Evolutionary conservation across 345 rosid species (phyloP).

Genomic region (Erodium maritimum): DNA sequence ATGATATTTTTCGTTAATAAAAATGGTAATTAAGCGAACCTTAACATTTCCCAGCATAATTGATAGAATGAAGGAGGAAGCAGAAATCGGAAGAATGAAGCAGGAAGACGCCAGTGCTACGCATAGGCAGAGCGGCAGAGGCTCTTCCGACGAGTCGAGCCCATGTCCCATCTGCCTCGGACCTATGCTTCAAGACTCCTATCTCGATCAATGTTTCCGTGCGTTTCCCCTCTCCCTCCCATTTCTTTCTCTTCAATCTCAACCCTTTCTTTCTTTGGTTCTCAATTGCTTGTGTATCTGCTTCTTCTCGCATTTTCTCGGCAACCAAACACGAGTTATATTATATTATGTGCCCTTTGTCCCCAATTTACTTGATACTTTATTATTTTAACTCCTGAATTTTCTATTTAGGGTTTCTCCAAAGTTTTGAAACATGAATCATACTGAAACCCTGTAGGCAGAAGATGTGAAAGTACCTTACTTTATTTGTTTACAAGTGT

Average conservation of each 20-base stretch:
- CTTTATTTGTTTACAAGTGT: too few species aligned
- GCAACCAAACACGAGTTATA: too few species aligned
- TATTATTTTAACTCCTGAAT: neutral
- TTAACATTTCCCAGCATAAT: too few species aligned
- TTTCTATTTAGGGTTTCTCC: neutral
- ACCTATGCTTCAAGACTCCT: constrained; percentile 40
- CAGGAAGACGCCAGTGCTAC: too few species aligned
- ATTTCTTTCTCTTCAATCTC: constrained; percentile 2
- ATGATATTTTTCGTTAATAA: too few species aligned
- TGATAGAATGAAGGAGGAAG: neutral
- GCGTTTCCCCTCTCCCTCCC: constrained; percentile 14
- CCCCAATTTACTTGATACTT: too few species aligned
- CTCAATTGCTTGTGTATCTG: too few species aligned
- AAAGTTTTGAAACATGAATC: neutral
- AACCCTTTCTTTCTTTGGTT: too few species aligned
- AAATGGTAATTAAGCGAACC: too few species aligned
- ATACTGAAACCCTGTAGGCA: neutral
- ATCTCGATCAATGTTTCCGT: constrained; percentile 85
- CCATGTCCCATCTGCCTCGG: constrained; percentile 86
- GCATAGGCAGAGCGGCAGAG: constrained; percentile 4
- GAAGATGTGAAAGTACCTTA: too few species aligned
- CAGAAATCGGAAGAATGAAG: neutral
- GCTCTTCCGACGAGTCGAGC: constrained; percentile 14
- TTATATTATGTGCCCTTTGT: too few species aligned
- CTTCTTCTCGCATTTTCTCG: too few species aligned